A percentile compares a stretch with the other conserved stretches of the same genome.
phyloP scores from a whole-genome alignment of 352 stramenopile genomes.

The Phytophthora capsici region DNA sequence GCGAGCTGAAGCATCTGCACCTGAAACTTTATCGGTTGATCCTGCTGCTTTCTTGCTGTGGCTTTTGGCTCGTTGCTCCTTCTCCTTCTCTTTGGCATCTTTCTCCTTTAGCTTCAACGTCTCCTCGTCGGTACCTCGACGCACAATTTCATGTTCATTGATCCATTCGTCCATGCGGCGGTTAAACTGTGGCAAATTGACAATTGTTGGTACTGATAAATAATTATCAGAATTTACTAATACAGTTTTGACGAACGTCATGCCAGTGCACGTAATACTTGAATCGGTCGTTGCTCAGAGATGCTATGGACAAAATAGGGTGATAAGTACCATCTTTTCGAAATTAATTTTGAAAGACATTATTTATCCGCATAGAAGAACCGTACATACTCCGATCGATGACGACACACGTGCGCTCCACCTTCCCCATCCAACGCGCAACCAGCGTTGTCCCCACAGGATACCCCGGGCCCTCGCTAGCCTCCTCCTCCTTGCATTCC shows the following conservation, averaged over 20 bases:
- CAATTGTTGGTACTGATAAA: slow-evolving; percentile 9
- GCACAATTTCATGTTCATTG: slow-evolving; percentile 81
- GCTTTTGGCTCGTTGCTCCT: slow-evolving; percentile 61
- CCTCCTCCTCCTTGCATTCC: slow-evolving; percentile 21
- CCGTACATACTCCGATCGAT: slow-evolving; percentile 69
- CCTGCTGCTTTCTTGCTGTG: slow-evolving; percentile 35
- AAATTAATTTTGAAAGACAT: background rate
- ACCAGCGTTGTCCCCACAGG: slow-evolving; percentile 67
- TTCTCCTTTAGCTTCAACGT: slow-evolving; percentile 77
- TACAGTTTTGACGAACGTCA: slow-evolving; percentile 45
- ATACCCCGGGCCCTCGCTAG: slow-evolving; percentile 43
- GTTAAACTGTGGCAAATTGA: slow-evolving; percentile 64
- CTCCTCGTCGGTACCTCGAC: slow-evolving; percentile 77
- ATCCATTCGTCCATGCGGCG: slow-evolving; percentile 92
- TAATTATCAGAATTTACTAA: background rate
- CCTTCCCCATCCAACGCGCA: slow-evolving; percentile 78
- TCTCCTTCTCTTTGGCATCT: slow-evolving; percentile 77
- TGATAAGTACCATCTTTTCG: slow-evolving; percentile 26
- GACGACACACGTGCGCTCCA: slow-evolving; percentile 82
- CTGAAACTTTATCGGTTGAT: slow-evolving; percentile 14
- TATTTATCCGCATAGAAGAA: background rate
- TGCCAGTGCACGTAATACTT: slow-evolving; percentile 91
- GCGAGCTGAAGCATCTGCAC: slow-evolving; percentile 42
- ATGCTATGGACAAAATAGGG: slow-evolving; percentile 36
- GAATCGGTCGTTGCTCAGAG: slow-evolving; percentile 65